phyloP scores from a whole-genome alignment of 176 grass and related monocot genomes.

The Urochloa ruziziensis region DNA sequence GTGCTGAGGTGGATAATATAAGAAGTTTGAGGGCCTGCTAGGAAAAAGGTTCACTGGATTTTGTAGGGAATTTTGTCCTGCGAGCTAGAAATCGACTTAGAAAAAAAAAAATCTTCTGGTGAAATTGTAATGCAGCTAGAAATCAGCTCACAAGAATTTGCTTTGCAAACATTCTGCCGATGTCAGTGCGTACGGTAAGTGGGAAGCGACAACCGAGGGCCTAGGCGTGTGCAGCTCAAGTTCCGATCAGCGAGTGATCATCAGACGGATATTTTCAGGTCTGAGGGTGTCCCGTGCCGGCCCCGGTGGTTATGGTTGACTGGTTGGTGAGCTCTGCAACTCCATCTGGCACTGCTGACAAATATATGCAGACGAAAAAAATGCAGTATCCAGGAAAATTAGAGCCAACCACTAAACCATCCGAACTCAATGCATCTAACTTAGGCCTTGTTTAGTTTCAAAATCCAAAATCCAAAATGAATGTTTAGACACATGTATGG shows the following conservation, averaged over 20 bases:
- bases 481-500: too few relatives aligned
- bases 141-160: not conserved
- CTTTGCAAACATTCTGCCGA: not conserved
- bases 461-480: too few relatives aligned
- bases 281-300: not conserved
- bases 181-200: not conserved
- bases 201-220: too few relatives aligned
- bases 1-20: not conserved
- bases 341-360: not conserved
- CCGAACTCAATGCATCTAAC: not conserved
- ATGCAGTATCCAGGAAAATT: not conserved
- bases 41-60: too few relatives aligned
- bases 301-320: too few relatives aligned
- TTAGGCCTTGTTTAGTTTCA: too few relatives aligned
- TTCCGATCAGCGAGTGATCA: not conserved
- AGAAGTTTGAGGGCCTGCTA: not conserved
- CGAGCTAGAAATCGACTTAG: too few relatives aligned
- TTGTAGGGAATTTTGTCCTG: not conserved
- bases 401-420: not conserved
- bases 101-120: not conserved
- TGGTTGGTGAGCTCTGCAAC: not conserved
- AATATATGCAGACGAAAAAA: not conserved
- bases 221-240: not conserved
- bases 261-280: not conserved
- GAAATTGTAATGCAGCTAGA: too few relatives aligned